Evolutionary conservation across 148 eudicot genomes (phyloP).

Genomic region (Linanthus parryae): DNA sequence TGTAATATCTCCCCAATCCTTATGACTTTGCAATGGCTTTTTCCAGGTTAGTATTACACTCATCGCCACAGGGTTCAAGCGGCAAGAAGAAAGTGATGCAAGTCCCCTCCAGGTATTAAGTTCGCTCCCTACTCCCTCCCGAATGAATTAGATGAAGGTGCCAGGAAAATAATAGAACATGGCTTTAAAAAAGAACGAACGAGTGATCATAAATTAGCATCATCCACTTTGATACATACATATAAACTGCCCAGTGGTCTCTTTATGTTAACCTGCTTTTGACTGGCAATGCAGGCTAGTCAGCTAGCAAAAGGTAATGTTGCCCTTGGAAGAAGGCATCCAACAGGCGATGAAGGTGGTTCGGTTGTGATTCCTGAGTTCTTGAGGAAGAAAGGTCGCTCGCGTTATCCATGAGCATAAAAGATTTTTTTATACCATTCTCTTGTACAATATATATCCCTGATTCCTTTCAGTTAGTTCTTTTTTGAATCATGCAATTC

Average conservation of each 20-base stretch:
- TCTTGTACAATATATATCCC: constrained; percentile 8
- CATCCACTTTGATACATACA: too few relatives aligned
- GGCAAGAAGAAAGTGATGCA: constrained; percentile 20
- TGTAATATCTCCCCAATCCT: too few relatives aligned
- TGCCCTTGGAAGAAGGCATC: constrained; percentile 48
- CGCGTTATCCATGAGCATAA: constrained; percentile 90
- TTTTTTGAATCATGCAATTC: too few relatives aligned
- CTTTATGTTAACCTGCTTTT: too few relatives aligned
- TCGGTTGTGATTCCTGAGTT: constrained; percentile 95
- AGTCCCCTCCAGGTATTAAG: constrained; percentile 1
- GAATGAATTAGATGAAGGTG: too few relatives aligned
- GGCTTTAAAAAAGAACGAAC: too few relatives aligned
- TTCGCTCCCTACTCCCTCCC: neutral
- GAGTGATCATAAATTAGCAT: too few relatives aligned
- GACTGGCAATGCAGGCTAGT: constrained; percentile 38
- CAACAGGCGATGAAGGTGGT: constrained; percentile 61
- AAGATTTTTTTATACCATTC: neutral
- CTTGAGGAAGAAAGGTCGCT: constrained; percentile 94
- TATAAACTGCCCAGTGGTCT: too few relatives aligned
- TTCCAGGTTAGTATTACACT: constrained; percentile 23
- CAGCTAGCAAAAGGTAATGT: constrained; percentile 61
- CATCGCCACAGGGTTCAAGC: constrained; percentile 26
- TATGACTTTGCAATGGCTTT: too few relatives aligned
- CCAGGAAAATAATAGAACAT: too few relatives aligned
- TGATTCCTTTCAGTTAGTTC: neutral